Base-by-base conservation (phyloP, 1,139 yeast genomes). In the Hemisphaericaspora xylofermentans region DNA sequence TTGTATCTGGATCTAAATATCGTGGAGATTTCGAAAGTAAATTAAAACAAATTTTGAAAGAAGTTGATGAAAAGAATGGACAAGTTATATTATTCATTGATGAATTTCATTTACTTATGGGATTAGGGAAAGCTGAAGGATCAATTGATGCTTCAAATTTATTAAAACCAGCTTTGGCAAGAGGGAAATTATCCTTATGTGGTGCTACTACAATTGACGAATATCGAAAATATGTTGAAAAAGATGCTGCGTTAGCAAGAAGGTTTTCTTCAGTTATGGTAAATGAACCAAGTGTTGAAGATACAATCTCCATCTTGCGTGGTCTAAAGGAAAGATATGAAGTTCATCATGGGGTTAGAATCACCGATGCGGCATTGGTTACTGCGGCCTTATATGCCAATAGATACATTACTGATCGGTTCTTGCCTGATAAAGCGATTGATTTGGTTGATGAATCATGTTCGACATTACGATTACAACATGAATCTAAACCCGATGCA, bases 321-420 rank as follows among this genome's bases (percentile, higher is more conserved):
- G 98, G 98, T 5, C 72, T 93, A 57, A 91, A 91, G 60, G 98
- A 93, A 58, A 77, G 86, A 51, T 93, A 93, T 58, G 98, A 93
- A 58, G 96, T 93, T 3, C 98, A 93, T 58, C 98, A 93, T 58
- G 98, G 98, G 63, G 98, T 93, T n/a, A 78, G 97, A 50, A 88
- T 93, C 43, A 78, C 94, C 5, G 98, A 93, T 60, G 78, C 91
- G 33, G 97, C 98, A 0, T 72, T 93, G 43, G 98, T 93, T 1
- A 86, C 96, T 0, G 96, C 98, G 9, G 96, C 97, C 0, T 82
- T 87, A 4, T 81, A 91, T 56, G 84, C 96, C 25, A 88, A 88
- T 56, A 75, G 98, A 49, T 93, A 93, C 60, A 88, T 93, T 42
- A 87, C 95, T 6, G 98, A 93, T 60, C 68, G 98, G 42, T 88